Conservation (phyloP, 495 filamentous ascomycete genomes). For the Parachaetomium inaequale region DNA sequence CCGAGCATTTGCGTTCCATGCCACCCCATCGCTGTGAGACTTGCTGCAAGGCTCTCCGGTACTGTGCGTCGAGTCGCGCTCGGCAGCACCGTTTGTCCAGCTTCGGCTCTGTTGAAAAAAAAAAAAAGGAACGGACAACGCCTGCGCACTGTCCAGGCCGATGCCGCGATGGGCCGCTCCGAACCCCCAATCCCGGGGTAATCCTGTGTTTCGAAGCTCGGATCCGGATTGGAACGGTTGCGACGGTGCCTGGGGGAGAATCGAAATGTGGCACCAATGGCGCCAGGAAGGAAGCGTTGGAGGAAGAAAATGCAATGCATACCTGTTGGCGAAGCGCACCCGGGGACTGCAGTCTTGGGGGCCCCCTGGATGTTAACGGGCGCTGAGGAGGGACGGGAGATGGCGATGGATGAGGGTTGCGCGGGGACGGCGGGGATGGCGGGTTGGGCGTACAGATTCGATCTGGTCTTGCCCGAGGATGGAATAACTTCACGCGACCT, state of each 20-base stretch:
- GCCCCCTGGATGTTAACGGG: not conserved
- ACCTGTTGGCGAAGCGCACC: not conserved
- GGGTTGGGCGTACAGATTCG: conserved; percentile 1
- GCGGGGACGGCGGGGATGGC: not conserved
- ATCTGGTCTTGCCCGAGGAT: not conserved
- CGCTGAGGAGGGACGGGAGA: not conserved
- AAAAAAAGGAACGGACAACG: conserved; percentile 15
- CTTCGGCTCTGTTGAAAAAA: conserved; percentile 3
- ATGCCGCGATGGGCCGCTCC: conserved; percentile 3
- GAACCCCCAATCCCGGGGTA: not conserved
- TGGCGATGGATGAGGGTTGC: conserved; percentile 8
- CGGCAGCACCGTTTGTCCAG: conserved; percentile 20
- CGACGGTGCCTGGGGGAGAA: not conserved
- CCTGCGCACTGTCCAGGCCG: conserved; percentile 15
- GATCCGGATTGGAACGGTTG: not conserved
- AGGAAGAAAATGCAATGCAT: not conserved
- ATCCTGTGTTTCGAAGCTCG: not conserved
- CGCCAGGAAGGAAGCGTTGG: not conserved
- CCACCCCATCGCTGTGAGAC: not conserved
- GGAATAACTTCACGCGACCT: conserved; percentile 21
- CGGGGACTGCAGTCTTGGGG: not conserved
- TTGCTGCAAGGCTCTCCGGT: conserved; percentile 8
- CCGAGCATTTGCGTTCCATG: not conserved
- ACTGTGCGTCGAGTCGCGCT: conserved; percentile 1
- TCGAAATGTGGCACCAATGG: not conserved